Base-by-base conservation (phyloP, 208 protist species). In the Leishmania guyanensis region DNA sequence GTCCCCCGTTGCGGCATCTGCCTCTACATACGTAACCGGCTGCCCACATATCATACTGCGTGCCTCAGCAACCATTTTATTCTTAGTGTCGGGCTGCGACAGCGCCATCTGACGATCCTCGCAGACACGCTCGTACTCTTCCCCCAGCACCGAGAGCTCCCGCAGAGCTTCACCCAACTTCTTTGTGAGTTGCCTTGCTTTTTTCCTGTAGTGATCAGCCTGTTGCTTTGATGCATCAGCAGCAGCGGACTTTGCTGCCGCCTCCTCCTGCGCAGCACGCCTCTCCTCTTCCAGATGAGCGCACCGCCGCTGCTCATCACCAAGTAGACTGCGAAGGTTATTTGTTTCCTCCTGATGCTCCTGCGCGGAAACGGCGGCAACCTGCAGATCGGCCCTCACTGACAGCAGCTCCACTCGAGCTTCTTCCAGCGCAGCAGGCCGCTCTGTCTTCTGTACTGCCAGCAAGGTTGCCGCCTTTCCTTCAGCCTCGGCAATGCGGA, bases 111-210 rank as follows among this genome's bases (percentile, higher is more conserved):
- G 71, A n/a, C 74, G 56, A 66, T 86, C 83, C 12, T 48, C 58
- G 43, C 58, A 81, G 51, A 80, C 77, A 2, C 43, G 46, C 56
- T 70, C 76, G 51, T 77, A 74, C 51, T 85, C 78, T 43, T 88
- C 79, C 22, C 39, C 76, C 20, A 72, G 82, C 74, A 74, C 54
- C 51, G 80, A 76, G 46, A 91, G 62, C 77, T 89, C 85, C 14
- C 20, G 43, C 50, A 71, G 33, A 36, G 64, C 78, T 16, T 79
- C 66, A n/a, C 33, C 74, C 26, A 86, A 80, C 76, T 78, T 71
- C 39, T 65, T 60, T 1, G 29, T 26, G 51, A 79, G 22, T 0
- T 43, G 39, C 48, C 20, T 76, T 26, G 51, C 8, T 53, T 82
- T 79, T 26, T 72, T 69, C 78, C 80, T 77, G 69, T 83, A 77